Conservation (phyloP, 2,329 filamentous ascomycete genomes). For the Macroventuria anomochaeta region DNA sequence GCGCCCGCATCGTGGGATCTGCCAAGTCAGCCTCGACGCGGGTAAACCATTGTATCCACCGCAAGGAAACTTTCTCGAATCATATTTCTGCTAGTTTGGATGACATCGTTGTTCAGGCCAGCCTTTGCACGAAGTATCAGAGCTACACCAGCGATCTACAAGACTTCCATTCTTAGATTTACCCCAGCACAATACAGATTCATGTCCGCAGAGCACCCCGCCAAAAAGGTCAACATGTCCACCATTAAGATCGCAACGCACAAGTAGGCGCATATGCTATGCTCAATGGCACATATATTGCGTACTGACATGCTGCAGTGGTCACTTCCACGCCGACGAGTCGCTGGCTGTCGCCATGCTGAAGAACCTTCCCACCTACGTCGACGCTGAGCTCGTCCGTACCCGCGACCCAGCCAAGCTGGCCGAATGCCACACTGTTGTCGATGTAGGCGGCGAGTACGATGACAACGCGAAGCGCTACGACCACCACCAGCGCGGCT, state of each 20-base stretch:
- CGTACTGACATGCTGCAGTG: slow-evolving; percentile 54
- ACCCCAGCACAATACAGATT: neutral
- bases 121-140: neutral
- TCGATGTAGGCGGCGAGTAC: slow-evolving; percentile 97
- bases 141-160: neutral
- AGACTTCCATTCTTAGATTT: neutral
- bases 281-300: neutral
- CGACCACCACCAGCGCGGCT: slow-evolving; percentile 97
- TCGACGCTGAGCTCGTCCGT: slow-evolving; percentile 75
- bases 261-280: slow-evolving; percentile 59
- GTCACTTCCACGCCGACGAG: slow-evolving; percentile 99
- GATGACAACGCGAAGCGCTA: slow-evolving; percentile 77
- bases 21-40: slow-evolving; percentile 15
- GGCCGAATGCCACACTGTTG: slow-evolving; percentile 86
- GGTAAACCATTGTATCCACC: slow-evolving; percentile 9
- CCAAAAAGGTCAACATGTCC: slow-evolving; percentile 84
- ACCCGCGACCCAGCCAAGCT: slow-evolving; percentile 84
- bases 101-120: slow-evolving; percentile 20
- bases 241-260: slow-evolving; percentile 82
- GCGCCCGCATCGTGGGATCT: slow-evolving; percentile 22
- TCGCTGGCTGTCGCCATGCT: slow-evolving; percentile 96
- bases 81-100: slow-evolving; percentile 21
- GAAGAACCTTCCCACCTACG: slow-evolving; percentile 83
- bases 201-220: slow-evolving; percentile 50
- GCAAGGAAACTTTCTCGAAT: slow-evolving; percentile 16